phyloP scores from a whole-genome alignment of 139 green algal genomes.

The Coelastrella sp. region DNA sequence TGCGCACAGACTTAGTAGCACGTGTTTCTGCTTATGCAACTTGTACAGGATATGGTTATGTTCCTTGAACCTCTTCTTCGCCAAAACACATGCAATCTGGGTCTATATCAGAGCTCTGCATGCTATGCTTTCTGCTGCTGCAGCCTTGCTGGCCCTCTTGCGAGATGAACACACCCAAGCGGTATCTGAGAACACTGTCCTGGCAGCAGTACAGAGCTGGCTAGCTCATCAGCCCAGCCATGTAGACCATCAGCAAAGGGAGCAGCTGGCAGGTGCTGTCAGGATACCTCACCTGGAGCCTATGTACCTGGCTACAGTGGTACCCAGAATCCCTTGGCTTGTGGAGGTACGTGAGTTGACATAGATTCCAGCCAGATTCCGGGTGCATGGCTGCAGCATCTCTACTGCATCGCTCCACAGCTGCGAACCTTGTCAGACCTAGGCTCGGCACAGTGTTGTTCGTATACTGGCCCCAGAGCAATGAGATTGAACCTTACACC shows the following conservation, averaged over 20 bases:
- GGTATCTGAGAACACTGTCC: slow-evolving; percentile 37
- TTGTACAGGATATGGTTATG: too few relatives aligned
- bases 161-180: slow-evolving; percentile 18
- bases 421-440: too few relatives aligned
- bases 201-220: slow-evolving; percentile 40
- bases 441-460: too few relatives aligned
- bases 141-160: slow-evolving; percentile 9
- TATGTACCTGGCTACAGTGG: slow-evolving; percentile 24
- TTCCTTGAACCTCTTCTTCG: neutral
- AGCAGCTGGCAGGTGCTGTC: slow-evolving; percentile 32
- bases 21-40: too few relatives aligned
- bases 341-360: neutral
- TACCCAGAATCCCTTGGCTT: slow-evolving; percentile 37
- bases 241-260: neutral
- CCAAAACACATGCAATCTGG: neutral
- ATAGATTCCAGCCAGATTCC: neutral
- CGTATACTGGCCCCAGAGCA: neutral
- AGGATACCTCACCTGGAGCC: slow-evolving; percentile 40
- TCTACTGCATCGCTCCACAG: too few relatives aligned
- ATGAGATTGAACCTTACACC: neutral
- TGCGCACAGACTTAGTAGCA: neutral
- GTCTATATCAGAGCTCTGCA: neutral
- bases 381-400: neutral
- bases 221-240: slow-evolving; percentile 2
- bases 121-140: neutral